Conservation (phyloP, 2,329 filamentous ascomycete genomes). For the Zalaria obscura region DNA sequence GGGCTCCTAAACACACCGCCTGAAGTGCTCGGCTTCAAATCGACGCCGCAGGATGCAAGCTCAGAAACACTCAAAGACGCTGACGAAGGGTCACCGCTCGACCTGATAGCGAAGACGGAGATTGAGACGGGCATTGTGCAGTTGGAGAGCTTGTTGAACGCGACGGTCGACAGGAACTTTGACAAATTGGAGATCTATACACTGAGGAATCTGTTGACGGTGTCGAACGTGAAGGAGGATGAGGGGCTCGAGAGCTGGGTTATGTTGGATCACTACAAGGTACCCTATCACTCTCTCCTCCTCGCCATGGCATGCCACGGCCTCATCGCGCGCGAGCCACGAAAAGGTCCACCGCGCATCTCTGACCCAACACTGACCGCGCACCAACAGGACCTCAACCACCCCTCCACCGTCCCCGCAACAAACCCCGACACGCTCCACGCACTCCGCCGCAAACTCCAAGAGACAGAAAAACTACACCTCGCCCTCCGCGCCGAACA, state of each 20-base stretch:
- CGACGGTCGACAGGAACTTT: conserved; percentile 36
- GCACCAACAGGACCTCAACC: conserved; percentile 11
- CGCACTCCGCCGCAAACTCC: conserved; percentile 56
- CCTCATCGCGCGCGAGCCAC: neutral
- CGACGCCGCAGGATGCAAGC: conserved; percentile 10
- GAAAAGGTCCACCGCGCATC: neutral
- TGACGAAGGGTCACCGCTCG: conserved; percentile 18
- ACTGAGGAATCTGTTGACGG: conserved; percentile 54
- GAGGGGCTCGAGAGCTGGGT: conserved; percentile 54
- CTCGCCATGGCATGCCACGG: too few relatives aligned
- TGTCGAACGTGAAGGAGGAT: conserved; percentile 25
- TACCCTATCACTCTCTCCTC: conserved; percentile 14
- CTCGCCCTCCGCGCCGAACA: conserved; percentile 55
- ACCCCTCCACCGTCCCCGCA: conserved; percentile 18
- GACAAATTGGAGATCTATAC: conserved; percentile 58
- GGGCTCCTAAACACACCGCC: conserved; percentile 64
- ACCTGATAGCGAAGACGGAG: conserved; percentile 46
- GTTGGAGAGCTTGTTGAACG: conserved; percentile 35
- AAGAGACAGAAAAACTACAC: conserved; percentile 67
- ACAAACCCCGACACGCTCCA: conserved; percentile 56
- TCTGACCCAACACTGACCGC: neutral
- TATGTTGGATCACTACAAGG: conserved; percentile 72
- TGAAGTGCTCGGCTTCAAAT: conserved; percentile 63
- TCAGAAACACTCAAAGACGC: conserved; percentile 9
- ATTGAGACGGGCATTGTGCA: conserved; percentile 62